Evolutionary conservation across 129 eudicot genomes (phyloP).

Genomic region (Sambucus nigra): DNA sequence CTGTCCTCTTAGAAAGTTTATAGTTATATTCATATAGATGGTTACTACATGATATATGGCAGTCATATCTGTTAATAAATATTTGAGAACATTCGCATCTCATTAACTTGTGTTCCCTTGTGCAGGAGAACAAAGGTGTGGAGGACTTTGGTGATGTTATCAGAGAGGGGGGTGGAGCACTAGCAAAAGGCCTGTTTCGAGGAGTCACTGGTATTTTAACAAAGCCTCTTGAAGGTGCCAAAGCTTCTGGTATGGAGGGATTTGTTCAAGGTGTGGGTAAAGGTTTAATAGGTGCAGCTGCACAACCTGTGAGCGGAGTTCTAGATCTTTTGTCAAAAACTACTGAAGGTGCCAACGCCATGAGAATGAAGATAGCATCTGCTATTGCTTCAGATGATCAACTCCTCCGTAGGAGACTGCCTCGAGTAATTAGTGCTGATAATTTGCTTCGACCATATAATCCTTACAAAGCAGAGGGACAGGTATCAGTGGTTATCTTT

Average conservation of each 20-base stretch:
- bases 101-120: neutral
- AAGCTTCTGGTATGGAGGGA: slow-evolving; percentile 96
- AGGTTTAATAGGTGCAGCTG: slow-evolving; percentile 98
- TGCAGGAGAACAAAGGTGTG: slow-evolving; percentile 79
- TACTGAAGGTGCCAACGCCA: slow-evolving; percentile 98
- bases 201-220: slow-evolving; percentile 94
- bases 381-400: slow-evolving; percentile 98
- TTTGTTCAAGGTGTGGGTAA: slow-evolving; percentile 98
- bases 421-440: slow-evolving; percentile 92
- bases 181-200: slow-evolving; percentile 88
- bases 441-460: slow-evolving; percentile 90
- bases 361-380: slow-evolving; percentile 92
- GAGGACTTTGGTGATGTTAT: slow-evolving; percentile 94
- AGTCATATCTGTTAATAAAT: neutral
- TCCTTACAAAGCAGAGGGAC: slow-evolving; percentile 81
- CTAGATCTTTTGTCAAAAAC: slow-evolving; percentile 93
- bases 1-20: neutral
- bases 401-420: slow-evolving; percentile 83
- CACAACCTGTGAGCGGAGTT: slow-evolving; percentile 98
- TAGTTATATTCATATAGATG: neutral
- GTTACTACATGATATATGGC: neutral
- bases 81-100: neutral
- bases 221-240: slow-evolving; percentile 99
- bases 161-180: slow-evolving; percentile 96
- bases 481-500: slow-evolving; percentile 30